Evolutionary conservation across 768 basidiomycete species (phyloP).

Genomic region (Tulasnella sp.): DNA sequence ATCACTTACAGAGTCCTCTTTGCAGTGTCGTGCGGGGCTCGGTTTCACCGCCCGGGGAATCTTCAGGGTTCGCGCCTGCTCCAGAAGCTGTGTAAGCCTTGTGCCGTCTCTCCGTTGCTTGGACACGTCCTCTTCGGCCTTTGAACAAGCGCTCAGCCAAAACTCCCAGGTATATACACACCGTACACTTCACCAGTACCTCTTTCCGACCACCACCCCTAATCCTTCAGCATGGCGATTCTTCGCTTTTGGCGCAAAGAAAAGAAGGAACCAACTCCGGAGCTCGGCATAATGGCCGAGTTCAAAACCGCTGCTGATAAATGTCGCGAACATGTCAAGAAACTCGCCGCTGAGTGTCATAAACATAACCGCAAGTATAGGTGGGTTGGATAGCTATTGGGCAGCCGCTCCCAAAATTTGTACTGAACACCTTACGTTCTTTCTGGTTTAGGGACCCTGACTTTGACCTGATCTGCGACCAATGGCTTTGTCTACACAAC

Average conservation of each 20-base stretch:
- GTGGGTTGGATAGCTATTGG: slow-evolving; percentile 34
- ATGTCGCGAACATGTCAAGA: slow-evolving; percentile 45
- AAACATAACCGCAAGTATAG: slow-evolving; percentile 50
- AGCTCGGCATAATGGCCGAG: slow-evolving; percentile 46
- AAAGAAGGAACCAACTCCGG: slow-evolving; percentile 34
- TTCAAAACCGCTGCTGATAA: slow-evolving; percentile 44
- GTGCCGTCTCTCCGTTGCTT: neutral
- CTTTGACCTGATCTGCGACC: slow-evolving; percentile 50
- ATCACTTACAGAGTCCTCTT: neutral
- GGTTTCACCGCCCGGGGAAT: neutral
- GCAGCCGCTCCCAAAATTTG: slow-evolving; percentile 19
- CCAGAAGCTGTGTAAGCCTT: neutral
- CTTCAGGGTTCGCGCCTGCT: neutral
- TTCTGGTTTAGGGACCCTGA: slow-evolving; percentile 47
- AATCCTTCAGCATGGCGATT: neutral
- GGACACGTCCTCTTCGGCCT: neutral
- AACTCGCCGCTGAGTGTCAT: slow-evolving; percentile 47
- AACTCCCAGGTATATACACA: too few species aligned
- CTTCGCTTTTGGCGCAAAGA: neutral
- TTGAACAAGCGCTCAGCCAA: neutral
- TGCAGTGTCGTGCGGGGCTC: neutral
- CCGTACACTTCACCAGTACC: neutral
- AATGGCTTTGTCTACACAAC: slow-evolving; percentile 41
- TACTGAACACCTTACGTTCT: neutral
- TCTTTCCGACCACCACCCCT: neutral